Base-by-base conservation (phyloP, 352 stramenopile species). In the Globisporangium viniferum region DNA sequence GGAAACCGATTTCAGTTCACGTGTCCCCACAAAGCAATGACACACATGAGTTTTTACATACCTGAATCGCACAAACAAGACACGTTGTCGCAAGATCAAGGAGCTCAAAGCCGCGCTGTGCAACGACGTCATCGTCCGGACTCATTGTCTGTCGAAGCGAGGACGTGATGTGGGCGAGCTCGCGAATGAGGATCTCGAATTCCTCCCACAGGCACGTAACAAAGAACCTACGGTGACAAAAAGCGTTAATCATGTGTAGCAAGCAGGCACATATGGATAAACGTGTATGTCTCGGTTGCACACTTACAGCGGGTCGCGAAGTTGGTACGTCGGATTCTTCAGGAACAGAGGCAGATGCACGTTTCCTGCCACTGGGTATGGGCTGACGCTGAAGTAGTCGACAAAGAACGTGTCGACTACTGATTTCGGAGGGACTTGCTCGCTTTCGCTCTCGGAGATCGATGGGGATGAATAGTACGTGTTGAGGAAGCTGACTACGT, bases 321-420 rank as follows among this genome's bases (percentile, higher is more conserved):
- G 77, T 46, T 88, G 85, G 73, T 93, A 98, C 8, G 90, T 98
- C 35, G 95, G 95, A 56, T 97, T 88, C 72, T 98, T 94, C 61
- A 99, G 77, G 69, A 93, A 99, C 66, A 98, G 71, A 2, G 81
- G 81, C 27, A 99, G 75, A 67, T 98, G 98, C 20, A 98, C 87
- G 59, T 95, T 94, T 35, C 91, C 92, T 31, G 91, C 77, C 59
- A 88, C 77, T 18, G 91, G 82, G 36, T 90, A 77, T 6, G 80
- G 75, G 57, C 93, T 97, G 6, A 93, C 59, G 27, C 66, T 73
- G 9, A 73, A 80, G 69, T 92, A 97, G 68, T 97, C 82, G 31
- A 96, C 84, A 33, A 84, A 72, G 39, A 92, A 87, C 14, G 70
- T 82, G 39, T 85, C 74, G 24, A 93, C 68, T 35, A 80, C 72